These are phyloP conservation scores for Pseudozyma hubeiensis DNA, from an alignment of 1,284 basidiomycete species.

Conservation along the genomic window DNA sequence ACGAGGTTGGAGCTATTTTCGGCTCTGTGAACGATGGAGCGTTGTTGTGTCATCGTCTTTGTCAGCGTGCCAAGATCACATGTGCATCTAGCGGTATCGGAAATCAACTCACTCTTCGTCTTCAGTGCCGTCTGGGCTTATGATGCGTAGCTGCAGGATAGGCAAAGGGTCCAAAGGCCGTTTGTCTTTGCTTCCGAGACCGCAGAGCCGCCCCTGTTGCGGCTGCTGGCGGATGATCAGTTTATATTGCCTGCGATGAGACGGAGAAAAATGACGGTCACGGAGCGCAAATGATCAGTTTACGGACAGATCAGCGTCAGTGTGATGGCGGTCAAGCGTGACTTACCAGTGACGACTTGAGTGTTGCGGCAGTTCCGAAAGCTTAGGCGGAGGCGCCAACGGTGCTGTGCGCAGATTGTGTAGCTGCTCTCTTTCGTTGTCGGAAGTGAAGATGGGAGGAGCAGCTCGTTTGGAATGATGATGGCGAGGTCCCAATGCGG, in stretches of 20 bases:
- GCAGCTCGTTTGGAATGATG: neutral
- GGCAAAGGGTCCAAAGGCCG: slow-evolving; percentile 55
- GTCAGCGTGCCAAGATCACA: neutral
- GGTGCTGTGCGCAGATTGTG: slow-evolving; percentile 13
- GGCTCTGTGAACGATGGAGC: slow-evolving; percentile 17
- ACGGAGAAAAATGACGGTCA: neutral
- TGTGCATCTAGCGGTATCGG: neutral
- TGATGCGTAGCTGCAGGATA: slow-evolving; percentile 50
- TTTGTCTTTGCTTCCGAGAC: slow-evolving; percentile 54
- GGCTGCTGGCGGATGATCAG: slow-evolving; percentile 54
- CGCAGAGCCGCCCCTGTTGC: slow-evolving; percentile 47
- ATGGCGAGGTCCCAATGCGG: neutral
- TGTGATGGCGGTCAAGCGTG: neutral
- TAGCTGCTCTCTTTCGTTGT: slow-evolving; percentile 5
- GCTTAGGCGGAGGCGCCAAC: slow-evolving; percentile 29
- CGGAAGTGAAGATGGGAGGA: neutral
- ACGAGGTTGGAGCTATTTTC: slow-evolving; percentile 49
- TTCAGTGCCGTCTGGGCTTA: slow-evolving; percentile 30
- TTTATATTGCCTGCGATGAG: slow-evolving; percentile 27
- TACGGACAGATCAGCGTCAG: too few relatives aligned
- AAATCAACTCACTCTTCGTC: slow-evolving; percentile 45
- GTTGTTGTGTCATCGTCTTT: neutral
- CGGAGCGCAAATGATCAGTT: neutral
- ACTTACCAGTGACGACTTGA: slow-evolving; percentile 27
- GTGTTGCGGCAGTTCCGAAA: slow-evolving; percentile 30